These are phyloP conservation scores for Flaveria floridana DNA, from an alignment of 140 eudicot genomes.

Conservation along the genomic window DNA sequence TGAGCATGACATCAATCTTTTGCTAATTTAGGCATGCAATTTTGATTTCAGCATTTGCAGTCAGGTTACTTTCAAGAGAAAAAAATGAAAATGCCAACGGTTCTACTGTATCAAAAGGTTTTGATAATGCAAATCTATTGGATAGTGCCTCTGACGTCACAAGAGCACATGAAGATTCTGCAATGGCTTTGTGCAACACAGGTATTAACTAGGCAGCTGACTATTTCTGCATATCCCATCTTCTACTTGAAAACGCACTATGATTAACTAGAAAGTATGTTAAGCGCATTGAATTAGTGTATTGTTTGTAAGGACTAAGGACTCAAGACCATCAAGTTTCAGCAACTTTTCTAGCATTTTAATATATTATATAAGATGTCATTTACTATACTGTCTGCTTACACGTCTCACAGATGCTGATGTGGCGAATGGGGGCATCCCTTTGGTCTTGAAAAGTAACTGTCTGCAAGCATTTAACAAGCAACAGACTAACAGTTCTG, in stretches of 20 bases:
- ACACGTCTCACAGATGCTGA: constrained; percentile 39
- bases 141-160: constrained; percentile 39
- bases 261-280: not conserved
- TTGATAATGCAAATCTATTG: constrained; percentile 33
- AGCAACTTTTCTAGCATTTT: not conserved
- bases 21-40: constrained; percentile 23
- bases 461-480: constrained; percentile 33
- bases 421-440: constrained; percentile 35
- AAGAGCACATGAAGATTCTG: constrained; percentile 32
- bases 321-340: not conserved
- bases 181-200: constrained; percentile 36
- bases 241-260: not conserved
- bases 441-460: constrained; percentile 32
- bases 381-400: not conserved
- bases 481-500: constrained; percentile 34
- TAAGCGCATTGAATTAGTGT: not conserved
- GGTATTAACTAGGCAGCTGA: constrained; percentile 32
- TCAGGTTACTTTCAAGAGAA: constrained; percentile 47
- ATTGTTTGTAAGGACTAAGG: not conserved
- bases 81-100: constrained; percentile 40
- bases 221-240: constrained; percentile 10
- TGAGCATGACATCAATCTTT: constrained; percentile 5
- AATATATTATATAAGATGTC: not conserved
- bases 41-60: constrained; percentile 68
- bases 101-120: constrained; percentile 46